Base-by-base conservation (phyloP, 2,329 filamentous ascomycete species). In the Capronia coronata region DNA sequence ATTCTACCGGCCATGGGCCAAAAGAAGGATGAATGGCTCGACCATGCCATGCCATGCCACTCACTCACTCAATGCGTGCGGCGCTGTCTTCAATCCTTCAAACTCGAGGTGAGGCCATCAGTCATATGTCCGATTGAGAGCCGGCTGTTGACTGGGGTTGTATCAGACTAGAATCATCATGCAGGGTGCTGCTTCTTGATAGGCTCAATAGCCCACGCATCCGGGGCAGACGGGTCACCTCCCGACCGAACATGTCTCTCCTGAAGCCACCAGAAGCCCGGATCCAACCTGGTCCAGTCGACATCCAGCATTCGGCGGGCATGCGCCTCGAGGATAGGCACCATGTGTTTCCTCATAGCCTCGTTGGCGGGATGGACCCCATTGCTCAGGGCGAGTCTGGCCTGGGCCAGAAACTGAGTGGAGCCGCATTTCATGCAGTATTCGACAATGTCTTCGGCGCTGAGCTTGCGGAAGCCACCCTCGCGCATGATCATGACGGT, bases 361-460 rank as follows among this genome's bases (percentile, higher is more conserved):
- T 42, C 48, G 5, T 30, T 48, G n/a, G 34, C 34, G 19, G 34
- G 34, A 37, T 37, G 34, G 34, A 37, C 34, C 18, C 34, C 34
- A 13, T 37, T 11, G 7, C 19, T 18, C 16, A 37, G 19, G 11
- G 44, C 38, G 22, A 16, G 18, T 16, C 30, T 42, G 21, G 45
- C 44, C 6, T 32, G 23, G 10, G 8, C 8, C 30, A 37, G 18
- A 35, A 52, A 52, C 14, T 14, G 37, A 7, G 48, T 14, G 5
- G 51, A 51, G 10, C 48, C 54, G 32, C 47, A 55, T 30, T 39
- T 42, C 16, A 51, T 46, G 25, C 52, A 56, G 35, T 55, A 59
- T n/a, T 59, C 55, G 23, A 18, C 50, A 14, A 59, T 46, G 22
- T 59, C 57, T 13, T 47, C 43, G 9, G 57, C 48, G 19, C 37